Percentiles rank a stretch among this genome's conserved stretches.
These are phyloP conservation scores for Fusarium kyushuense DNA, from an alignment of 2,329 filamentous ascomycete species.

Conservation along the genomic window DNA sequence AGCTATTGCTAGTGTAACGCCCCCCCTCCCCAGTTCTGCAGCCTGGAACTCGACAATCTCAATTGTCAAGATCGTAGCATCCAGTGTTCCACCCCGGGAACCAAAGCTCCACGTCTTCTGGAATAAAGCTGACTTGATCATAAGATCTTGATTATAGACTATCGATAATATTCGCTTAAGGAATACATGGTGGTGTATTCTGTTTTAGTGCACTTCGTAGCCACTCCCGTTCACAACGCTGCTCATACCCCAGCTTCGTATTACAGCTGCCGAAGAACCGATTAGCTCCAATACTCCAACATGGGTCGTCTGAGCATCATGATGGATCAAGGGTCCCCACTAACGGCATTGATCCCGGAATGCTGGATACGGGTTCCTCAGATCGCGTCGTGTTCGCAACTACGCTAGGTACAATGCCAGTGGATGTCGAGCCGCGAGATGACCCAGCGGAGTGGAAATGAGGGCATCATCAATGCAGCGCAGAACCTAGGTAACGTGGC, in stretches of 20 bases:
- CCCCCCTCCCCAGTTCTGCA: background rate
- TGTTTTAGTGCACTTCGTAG: constrained; percentile 47
- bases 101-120: constrained; percentile 57
- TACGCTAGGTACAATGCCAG: constrained; percentile 52
- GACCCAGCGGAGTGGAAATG: constrained; percentile 42
- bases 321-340: constrained; percentile 42
- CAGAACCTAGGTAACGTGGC: constrained; percentile 54
- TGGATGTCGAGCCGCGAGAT: constrained; percentile 51
- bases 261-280: constrained; percentile 35
- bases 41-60: constrained; percentile 58
- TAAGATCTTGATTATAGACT: background rate
- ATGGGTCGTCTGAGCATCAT: constrained; percentile 51
- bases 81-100: constrained; percentile 54
- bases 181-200: background rate
- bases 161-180: background rate
- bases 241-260: constrained; percentile 52
- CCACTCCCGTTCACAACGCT: constrained; percentile 52
- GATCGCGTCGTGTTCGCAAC: constrained; percentile 46
- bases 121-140: constrained; percentile 50
- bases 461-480: constrained; percentile 49
- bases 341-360: constrained; percentile 49
- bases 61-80: constrained; percentile 53
- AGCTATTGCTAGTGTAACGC: constrained; percentile 39
- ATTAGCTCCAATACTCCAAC: constrained; percentile 37
- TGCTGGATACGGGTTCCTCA: constrained; percentile 37